A percentile compares a stretch with the other conserved stretches of the same genome.
Evolutionary conservation across 345 rosid genomes (phyloP).

Genomic region (Ricinus communis): DNA sequence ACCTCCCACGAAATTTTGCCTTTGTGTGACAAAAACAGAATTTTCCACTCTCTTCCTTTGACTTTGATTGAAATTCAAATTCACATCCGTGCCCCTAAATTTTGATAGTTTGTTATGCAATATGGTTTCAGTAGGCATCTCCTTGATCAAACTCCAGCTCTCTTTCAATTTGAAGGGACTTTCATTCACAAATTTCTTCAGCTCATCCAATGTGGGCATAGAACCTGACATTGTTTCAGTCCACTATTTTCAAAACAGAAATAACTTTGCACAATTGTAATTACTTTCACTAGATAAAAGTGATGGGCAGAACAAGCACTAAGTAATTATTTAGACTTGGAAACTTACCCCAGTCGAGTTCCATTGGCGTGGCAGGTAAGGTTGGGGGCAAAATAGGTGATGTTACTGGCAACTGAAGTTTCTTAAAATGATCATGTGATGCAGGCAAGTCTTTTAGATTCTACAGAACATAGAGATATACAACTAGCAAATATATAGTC

Average conservation of each 20-base stretch:
- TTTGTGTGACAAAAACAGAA: conserved; percentile 60
- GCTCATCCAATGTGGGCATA: conserved; percentile 60
- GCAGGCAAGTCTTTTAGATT: conserved; percentile 52
- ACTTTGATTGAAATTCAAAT: conserved; percentile 21
- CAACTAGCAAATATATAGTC: conserved; percentile 10
- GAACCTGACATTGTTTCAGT: conserved; percentile 60
- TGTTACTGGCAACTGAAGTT: conserved; percentile 41
- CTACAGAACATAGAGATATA: conserved; percentile 31
- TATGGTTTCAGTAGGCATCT: conserved; percentile 48
- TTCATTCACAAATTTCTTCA: conserved; percentile 55
- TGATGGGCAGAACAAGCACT: conserved; percentile 9
- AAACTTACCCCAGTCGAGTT: conserved; percentile 74
- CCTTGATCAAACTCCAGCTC: conserved; percentile 50
- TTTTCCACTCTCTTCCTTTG: conserved; percentile 39
- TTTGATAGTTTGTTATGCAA: conserved; percentile 40
- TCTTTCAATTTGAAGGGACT: conserved; percentile 37
- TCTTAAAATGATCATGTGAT: conserved; percentile 59
- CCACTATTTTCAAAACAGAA: conserved; percentile 23
- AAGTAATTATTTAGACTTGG: background rate
- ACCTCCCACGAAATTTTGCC: conserved; percentile 63
- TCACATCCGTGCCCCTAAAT: conserved; percentile 21
- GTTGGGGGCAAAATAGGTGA: conserved; percentile 40
- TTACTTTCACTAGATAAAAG: no score
- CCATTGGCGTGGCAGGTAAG: conserved; percentile 36
- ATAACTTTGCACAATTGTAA: conserved; percentile 14